Conservation (phyloP, 2,329 filamentous ascomycete species). For the Fusarium sp. region DNA sequence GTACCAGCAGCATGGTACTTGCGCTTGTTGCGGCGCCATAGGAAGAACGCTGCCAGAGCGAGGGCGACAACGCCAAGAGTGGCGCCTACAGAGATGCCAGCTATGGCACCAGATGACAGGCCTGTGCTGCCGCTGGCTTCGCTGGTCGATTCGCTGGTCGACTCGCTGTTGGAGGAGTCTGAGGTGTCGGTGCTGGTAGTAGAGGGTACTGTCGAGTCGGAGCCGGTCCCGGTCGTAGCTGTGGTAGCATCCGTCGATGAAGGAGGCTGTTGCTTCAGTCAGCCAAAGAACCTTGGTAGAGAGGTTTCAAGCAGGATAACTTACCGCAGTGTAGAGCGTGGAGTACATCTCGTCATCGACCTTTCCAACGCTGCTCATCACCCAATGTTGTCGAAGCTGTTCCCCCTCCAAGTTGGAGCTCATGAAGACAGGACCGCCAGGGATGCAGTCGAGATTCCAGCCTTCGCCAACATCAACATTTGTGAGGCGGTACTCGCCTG, state of each 20-base stretch:
- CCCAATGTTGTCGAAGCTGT: slow-evolving; percentile 53
- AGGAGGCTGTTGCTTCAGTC: slow-evolving; percentile 4
- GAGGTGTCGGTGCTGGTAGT: background rate
- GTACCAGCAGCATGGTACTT: background rate
- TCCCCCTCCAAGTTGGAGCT: slow-evolving; percentile 43
- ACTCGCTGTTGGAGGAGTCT: background rate
- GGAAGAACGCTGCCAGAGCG: slow-evolving; percentile 15
- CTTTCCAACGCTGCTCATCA: slow-evolving; percentile 50
- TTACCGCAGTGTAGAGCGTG: slow-evolving; percentile 46
- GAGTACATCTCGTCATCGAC: slow-evolving; percentile 53
- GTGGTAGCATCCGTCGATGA: slow-evolving; percentile 4
- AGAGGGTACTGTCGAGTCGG: background rate
- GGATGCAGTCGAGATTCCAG: slow-evolving; percentile 53
- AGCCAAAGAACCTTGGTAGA: background rate
- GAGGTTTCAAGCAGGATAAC: accelerated
- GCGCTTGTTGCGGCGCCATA: slow-evolving; percentile 29
- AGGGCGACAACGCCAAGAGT: slow-evolving; percentile 23
- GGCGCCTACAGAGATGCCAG: slow-evolving; percentile 13
- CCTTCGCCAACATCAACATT: slow-evolving; percentile 53
- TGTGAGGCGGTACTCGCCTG: slow-evolving; percentile 47
- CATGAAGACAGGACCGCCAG: slow-evolving; percentile 52
- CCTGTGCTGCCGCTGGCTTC: background rate
- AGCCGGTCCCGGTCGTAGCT: slow-evolving; percentile 5
- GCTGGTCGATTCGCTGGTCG: background rate
- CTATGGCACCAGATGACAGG: slow-evolving; percentile 26